Base-by-base conservation (phyloP, 2,329 filamentous ascomycete species). In the Monilinia polystroma region DNA sequence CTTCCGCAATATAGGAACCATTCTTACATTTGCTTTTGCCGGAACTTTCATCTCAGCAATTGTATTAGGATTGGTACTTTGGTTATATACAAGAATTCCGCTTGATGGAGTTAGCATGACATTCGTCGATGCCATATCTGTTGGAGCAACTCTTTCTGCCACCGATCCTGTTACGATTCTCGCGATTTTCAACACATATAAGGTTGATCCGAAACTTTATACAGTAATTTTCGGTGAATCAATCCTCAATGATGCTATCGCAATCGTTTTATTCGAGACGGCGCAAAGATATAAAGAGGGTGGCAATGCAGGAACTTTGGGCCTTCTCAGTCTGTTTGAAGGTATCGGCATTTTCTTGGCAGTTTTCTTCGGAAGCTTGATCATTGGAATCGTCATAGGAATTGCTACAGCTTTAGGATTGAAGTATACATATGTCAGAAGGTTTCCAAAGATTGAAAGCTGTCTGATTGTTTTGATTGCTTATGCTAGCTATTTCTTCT, bases 181-280 rank as follows among this genome's bases (percentile, higher is more conserved):
- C 64, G 95, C 95, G 77, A 99, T 99, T 73, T 99, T 99, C 85
- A 98, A 97, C 78, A 91, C 95, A 1, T 99, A 98, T 85, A 98
- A 98, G 80, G 95, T 99, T 74, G 95, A 99, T 75, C 95, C 95
- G 3, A 98, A 98, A 80, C 85, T 99, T 23, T 99, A 99, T 80
- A 99, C 95, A 41, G 89, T 99, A 77, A 99, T 99, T 72, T 99
- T 99, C 78, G 95, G 95, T 76, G 95, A 99, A 80, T 96, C 94
- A 10, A 98, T 99, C 68, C 82, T 99, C 66, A 99, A 99, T 78
- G 95, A 99, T 81, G 95, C 95, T 55, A 94, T 99, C 75, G 95
- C 95, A 71, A 99, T 99, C 78, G 95, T 99, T 75, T 87, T 99
- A 72, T 99, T 99, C 79, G 94, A 99, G 81, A 97, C 95, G 5